Conservation (phyloP, 78 protist species). For the Bodo saltans region DNA sequence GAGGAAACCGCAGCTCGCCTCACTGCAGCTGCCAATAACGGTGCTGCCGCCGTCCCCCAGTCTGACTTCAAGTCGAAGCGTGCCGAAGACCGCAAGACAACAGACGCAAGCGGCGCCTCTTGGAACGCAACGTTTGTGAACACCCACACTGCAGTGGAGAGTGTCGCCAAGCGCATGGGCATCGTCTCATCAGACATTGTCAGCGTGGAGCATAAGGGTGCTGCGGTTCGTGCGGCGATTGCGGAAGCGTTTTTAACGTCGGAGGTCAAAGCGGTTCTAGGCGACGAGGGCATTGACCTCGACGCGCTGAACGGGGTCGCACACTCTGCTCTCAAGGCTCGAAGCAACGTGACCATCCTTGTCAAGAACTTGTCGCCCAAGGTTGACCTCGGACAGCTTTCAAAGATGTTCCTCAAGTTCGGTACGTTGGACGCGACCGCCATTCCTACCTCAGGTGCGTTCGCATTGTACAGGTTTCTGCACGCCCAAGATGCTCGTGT, state of each 20-base stretch:
- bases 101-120: constrained; percentile 46
- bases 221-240: constrained; percentile 75
- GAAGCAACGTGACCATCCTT: constrained; percentile 60
- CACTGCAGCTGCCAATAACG: not conserved
- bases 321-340: not conserved
- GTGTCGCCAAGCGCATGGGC: constrained; percentile 59
- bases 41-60: not conserved
- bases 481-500: constrained; percentile 72
- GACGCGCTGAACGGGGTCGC: constrained; percentile 43
- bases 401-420: constrained; percentile 40
- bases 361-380: constrained; percentile 79
- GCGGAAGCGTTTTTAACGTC: constrained; percentile 76
- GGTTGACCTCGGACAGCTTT: constrained; percentile 40
- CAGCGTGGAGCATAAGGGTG: constrained; percentile 16
- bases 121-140: constrained; percentile 89
- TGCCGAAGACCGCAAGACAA: constrained; percentile 32
- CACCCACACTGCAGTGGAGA: constrained; percentile 72
- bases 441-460: constrained; percentile 68
- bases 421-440: constrained; percentile 51
- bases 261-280: constrained; percentile 56
- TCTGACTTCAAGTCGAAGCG: constrained; percentile 48
- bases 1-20: not conserved
- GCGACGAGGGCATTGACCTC: constrained; percentile 53
- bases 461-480: constrained; percentile 72
- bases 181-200: constrained; percentile 65